phyloP scores from a whole-genome alignment of 148 eudicot genomes.

The Camellia sinensis region DNA sequence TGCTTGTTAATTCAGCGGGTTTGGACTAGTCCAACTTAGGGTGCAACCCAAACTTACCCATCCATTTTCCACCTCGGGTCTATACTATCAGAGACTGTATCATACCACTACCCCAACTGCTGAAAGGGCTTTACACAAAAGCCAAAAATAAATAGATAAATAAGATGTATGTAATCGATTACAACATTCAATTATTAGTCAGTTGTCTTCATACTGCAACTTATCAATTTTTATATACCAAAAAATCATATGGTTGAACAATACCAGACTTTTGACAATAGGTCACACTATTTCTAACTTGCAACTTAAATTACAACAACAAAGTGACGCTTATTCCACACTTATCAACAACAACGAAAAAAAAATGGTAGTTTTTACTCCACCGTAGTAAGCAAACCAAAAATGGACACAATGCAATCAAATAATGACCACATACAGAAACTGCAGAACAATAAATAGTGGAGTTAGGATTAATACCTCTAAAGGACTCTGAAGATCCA shows the following conservation, averaged over 20 bases:
- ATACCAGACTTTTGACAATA: background rate
- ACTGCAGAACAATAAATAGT: background rate
- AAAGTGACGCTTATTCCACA: background rate
- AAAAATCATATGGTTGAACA: background rate
- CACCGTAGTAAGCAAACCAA: background rate
- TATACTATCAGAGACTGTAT: background rate
- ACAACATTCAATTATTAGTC: background rate
- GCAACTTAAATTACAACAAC: background rate
- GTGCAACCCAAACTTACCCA: too few relatives aligned
- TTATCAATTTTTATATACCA: background rate
- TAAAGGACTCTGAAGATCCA: background rate
- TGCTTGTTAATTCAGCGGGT: too few relatives aligned
- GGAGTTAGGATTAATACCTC: conserved; percentile 4
- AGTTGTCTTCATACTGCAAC: background rate
- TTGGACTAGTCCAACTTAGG: too few relatives aligned
- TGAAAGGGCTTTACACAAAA: background rate
- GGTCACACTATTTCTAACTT: background rate
- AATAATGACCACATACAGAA: background rate
- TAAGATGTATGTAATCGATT: too few relatives aligned
- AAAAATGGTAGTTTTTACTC: background rate
- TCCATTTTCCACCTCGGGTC: too few relatives aligned
- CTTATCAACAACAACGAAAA: too few relatives aligned
- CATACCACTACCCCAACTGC: background rate
- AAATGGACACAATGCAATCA: background rate
- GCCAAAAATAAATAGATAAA: too few relatives aligned